phyloP scores from a whole-genome alignment of 257 asterid genomes.

The Salvia hispanica region DNA sequence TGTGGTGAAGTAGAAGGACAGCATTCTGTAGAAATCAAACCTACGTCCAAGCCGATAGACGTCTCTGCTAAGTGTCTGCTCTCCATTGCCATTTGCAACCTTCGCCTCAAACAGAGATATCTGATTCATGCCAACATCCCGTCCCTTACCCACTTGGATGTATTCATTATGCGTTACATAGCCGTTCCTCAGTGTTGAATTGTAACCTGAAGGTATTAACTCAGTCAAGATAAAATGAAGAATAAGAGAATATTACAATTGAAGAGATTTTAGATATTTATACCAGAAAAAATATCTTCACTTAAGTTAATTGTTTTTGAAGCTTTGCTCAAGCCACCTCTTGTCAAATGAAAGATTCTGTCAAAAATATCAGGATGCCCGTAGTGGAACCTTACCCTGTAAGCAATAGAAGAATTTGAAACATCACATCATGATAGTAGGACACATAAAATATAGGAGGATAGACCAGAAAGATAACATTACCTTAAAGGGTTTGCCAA shows the following conservation, averaged over 20 bases:
- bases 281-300: conserved; percentile 38
- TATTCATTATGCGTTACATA: conserved; percentile 36
- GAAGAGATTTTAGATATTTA: background rate
- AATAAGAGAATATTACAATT: background rate
- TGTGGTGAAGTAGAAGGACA: conserved; percentile 40
- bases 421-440: conserved; percentile 12
- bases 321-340: conserved; percentile 39
- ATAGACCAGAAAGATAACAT: conserved; percentile 12
- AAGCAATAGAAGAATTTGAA: conserved; percentile 1
- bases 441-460: conserved; percentile 16
- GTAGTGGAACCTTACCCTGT: conserved; percentile 38
- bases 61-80: conserved; percentile 37
- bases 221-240: background rate
- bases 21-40: conserved; percentile 35
- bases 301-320: conserved; percentile 35
- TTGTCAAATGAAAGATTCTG: conserved; percentile 36
- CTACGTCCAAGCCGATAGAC: conserved; percentile 36
- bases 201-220: conserved; percentile 25
- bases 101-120: conserved; percentile 37
- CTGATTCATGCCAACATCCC: conserved; percentile 39
- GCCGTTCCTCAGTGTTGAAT: conserved; percentile 33
- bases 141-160: conserved; percentile 36
- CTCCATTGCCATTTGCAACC: conserved; percentile 38
- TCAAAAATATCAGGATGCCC: conserved; percentile 38
- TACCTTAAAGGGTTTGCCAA: conserved; percentile 95